Conservation (phyloP, 176 grass and related monocot species). For the Carex pumila region DNA sequence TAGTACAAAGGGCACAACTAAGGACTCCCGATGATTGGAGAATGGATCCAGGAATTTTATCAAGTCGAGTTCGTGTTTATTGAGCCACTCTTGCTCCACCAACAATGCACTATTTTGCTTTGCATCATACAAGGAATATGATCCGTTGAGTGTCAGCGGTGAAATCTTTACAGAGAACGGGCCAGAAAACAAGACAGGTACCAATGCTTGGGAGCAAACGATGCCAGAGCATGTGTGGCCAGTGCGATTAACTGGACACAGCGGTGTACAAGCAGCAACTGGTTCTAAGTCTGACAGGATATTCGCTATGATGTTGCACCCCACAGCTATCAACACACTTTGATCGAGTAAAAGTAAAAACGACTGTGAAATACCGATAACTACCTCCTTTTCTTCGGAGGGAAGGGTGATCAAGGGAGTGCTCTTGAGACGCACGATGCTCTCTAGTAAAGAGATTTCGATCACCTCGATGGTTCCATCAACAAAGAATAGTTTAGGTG, state of each 20-base stretch:
- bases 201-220: background rate
- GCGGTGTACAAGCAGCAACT: background rate
- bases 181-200: background rate
- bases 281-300: background rate
- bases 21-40: background rate
- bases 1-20: background rate
- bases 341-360: background rate
- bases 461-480: conserved; percentile 14
- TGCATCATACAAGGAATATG: background rate
- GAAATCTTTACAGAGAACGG: background rate
- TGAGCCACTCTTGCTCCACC: conserved; percentile 23
- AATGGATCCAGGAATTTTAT: background rate
- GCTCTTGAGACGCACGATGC: background rate
- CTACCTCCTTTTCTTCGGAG: too few relatives aligned
- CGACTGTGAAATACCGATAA: background rate
- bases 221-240: background rate
- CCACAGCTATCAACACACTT: background rate
- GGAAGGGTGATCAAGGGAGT: background rate
- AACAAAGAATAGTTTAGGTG: conserved; percentile 29
- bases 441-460: background rate
- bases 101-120: background rate
- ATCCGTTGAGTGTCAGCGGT: background rate
- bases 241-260: background rate
- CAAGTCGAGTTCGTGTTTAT: background rate
- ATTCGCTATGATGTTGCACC: background rate